Conservation (phyloP, 2,329 filamentous ascomycete species). For the Aspergillus sp. region DNA sequence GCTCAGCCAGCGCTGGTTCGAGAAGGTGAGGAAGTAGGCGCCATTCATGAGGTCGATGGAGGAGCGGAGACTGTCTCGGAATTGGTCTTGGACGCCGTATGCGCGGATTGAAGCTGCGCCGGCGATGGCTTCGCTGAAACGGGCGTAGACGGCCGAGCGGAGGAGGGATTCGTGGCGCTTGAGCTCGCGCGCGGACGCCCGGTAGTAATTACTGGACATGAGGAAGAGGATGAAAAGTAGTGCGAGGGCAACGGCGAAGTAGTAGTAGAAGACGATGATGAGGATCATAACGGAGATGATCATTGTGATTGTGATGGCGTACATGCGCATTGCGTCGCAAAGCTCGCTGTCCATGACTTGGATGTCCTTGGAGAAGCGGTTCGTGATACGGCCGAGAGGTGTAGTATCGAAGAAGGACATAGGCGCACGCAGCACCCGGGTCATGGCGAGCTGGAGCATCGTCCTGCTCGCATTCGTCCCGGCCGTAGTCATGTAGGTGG, state of each 20-base stretch:
- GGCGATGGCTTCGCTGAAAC: slow-evolving; percentile 84
- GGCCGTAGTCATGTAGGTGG: slow-evolving; percentile 72
- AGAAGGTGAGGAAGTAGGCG: slow-evolving; percentile 92
- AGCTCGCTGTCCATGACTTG: slow-evolving; percentile 95
- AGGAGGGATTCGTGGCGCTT: slow-evolving; percentile 92
- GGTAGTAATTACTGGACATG: slow-evolving; percentile 82
- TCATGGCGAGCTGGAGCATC: slow-evolving; percentile 79
- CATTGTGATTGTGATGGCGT: slow-evolving; percentile 79
- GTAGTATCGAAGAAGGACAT: slow-evolving; percentile 98
- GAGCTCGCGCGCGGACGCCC: slow-evolving; percentile 85
- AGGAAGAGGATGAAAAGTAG: slow-evolving; percentile 75
- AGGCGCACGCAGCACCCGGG: slow-evolving; percentile 66
- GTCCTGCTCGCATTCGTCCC: slow-evolving; percentile 79
- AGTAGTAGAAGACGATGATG: slow-evolving; percentile 94
- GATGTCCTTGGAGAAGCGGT: slow-evolving; percentile 92
- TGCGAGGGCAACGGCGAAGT: slow-evolving; percentile 70
- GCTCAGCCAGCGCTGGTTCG: slow-evolving; percentile 92
- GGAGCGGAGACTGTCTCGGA: slow-evolving; percentile 66
- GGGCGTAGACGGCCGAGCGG: slow-evolving; percentile 83
- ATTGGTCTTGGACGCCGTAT: slow-evolving; percentile 77
- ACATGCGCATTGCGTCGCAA: slow-evolving; percentile 88
- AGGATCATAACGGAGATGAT: slow-evolving; percentile 81
- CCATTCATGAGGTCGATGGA: slow-evolving; percentile 89
- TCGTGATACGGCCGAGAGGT: slow-evolving; percentile 89
- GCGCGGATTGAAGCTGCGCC: slow-evolving; percentile 78